A percentile compares a stretch with the other conserved stretches of the same genome.
Conservation (phyloP, 2,329 filamentous ascomycete species). For the Alternaria atra region DNA sequence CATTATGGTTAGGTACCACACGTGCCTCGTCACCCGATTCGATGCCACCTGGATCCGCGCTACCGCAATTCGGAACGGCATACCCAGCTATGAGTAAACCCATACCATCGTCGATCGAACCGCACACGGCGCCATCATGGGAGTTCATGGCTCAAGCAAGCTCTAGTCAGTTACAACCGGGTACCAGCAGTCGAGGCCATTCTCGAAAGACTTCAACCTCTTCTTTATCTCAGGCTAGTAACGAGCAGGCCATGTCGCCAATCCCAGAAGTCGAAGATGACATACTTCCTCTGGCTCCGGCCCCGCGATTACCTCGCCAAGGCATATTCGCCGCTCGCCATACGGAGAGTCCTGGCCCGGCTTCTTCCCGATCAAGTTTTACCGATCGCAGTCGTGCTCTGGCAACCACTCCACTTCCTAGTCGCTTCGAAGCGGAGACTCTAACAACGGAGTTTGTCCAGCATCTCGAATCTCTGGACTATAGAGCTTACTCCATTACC, state of each 20-base stretch:
- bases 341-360: constrained; percentile 38
- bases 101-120: constrained; percentile 36
- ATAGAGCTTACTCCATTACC: constrained; percentile 37
- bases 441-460: constrained; percentile 46
- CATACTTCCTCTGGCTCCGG: constrained; percentile 36
- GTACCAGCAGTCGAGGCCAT: constrained; percentile 29
- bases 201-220: constrained; percentile 47
- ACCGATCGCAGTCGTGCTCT: constrained; percentile 46
- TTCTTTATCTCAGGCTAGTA: constrained; percentile 39
- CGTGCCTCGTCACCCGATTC: constrained; percentile 47
- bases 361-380: constrained; percentile 39
- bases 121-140: constrained; percentile 47
- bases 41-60: constrained; percentile 40
- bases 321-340: constrained; percentile 43
- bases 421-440: constrained; percentile 50
- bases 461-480: constrained; percentile 36
- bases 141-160: constrained; percentile 45
- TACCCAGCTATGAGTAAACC: constrained; percentile 28
- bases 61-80: constrained; percentile 29
- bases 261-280: constrained; percentile 44
- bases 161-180: constrained; percentile 34
- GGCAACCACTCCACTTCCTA: constrained; percentile 42
- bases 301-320: constrained; percentile 39
- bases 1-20: constrained; percentile 50
- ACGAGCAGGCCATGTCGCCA: constrained; percentile 40